Percentiles rank a stretch among this genome's conserved stretches.
phyloP scores from a whole-genome alignment of 2,329 filamentous ascomycete species.

The Aspergillus intermedius region DNA sequence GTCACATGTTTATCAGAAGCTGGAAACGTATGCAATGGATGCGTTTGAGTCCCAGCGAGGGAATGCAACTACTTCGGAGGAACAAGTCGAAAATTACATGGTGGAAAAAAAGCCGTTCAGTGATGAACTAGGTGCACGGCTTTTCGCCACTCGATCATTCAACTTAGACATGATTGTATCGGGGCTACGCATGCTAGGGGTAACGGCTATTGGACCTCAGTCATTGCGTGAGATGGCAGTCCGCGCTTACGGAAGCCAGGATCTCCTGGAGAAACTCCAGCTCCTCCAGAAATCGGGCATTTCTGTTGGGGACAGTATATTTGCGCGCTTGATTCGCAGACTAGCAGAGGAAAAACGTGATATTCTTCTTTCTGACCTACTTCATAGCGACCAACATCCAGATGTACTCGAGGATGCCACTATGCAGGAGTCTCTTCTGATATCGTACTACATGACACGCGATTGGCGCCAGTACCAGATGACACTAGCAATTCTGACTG shows the following conservation, averaged over 20 bases:
- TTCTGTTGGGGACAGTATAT: constrained; percentile 55
- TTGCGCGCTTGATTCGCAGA: constrained; percentile 58
- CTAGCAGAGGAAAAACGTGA: constrained; percentile 56
- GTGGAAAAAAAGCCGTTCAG: constrained; percentile 46
- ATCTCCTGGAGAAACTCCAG: constrained; percentile 54
- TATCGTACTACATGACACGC: constrained; percentile 44
- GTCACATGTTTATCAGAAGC: constrained; percentile 16
- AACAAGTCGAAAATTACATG: not conserved
- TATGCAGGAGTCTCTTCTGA: constrained; percentile 50
- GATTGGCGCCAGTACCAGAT: constrained; percentile 50
- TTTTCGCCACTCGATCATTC: constrained; percentile 73
- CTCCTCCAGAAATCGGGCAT: constrained; percentile 60
- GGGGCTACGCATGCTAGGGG: constrained; percentile 62
- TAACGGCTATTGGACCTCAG: constrained; percentile 65
- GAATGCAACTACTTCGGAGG: constrained; percentile 1
- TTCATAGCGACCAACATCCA: constrained; percentile 59
- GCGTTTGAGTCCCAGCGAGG: constrained; percentile 10
- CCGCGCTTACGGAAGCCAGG: constrained; percentile 52
- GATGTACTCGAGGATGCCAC: constrained; percentile 53
- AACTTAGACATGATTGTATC: constrained; percentile 66
- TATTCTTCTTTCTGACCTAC: constrained; percentile 45
- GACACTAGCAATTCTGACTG: constrained; percentile 49
- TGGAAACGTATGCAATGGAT: constrained; percentile 15
- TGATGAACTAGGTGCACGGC: constrained; percentile 67
- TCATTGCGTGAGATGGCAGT: constrained; percentile 72